Evolutionary conservation across 2,329 filamentous ascomycete genomes (phyloP).

Genomic region (Plectosphaerella plurivora): DNA sequence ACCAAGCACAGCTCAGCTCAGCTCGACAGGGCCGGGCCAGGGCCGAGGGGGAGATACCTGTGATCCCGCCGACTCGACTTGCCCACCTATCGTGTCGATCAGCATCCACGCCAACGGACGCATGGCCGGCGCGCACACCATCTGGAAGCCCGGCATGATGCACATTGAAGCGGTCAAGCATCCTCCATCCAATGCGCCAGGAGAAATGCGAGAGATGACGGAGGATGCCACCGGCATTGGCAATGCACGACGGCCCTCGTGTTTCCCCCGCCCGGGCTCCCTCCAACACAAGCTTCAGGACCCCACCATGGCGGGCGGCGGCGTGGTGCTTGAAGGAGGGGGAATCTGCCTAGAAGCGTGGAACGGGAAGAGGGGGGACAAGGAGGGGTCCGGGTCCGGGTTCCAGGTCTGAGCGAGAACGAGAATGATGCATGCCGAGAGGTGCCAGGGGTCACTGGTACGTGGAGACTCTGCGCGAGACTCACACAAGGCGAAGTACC

Average conservation of each 20-base stretch:
- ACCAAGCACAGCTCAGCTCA: background rate
- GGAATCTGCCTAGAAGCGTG: conserved; percentile 3
- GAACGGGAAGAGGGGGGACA: conserved; percentile 1
- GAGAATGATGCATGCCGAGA: conserved; percentile 1
- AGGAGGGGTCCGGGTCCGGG: background rate
- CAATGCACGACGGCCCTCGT: background rate
- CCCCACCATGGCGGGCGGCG: background rate
- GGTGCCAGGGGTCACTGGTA: conserved; percentile 1
- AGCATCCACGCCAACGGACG: no score
- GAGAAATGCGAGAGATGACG: conserved; percentile 5
- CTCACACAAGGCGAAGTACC: background rate
- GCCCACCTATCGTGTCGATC: no score
- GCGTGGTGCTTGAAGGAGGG: background rate
- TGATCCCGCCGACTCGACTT: background rate
- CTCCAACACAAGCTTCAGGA: background rate
- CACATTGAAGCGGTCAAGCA: no score
- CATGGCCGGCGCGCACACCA: no score
- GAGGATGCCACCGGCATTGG: background rate
- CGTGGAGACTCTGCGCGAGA: background rate
- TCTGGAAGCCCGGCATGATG: no score
- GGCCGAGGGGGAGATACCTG: background rate
- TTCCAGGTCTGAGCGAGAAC: background rate
- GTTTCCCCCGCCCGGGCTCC: background rate
- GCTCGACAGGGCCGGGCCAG: background rate
- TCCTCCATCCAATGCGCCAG: no score